phyloP scores from a whole-genome alignment of 148 eudicot genomes.

The Cornus controversa region DNA sequence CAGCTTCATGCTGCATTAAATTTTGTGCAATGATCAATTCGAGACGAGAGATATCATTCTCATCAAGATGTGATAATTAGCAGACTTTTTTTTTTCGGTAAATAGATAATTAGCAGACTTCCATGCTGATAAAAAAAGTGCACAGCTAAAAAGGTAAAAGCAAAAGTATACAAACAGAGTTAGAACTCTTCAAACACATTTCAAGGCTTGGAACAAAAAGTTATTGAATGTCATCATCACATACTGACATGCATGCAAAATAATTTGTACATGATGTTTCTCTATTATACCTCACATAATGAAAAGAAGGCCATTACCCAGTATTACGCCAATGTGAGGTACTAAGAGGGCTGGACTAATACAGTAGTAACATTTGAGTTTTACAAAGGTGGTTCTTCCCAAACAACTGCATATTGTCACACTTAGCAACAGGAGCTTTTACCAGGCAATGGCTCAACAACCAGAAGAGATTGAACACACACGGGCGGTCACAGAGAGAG shows the following conservation, averaged over 20 bases:
- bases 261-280: not conserved
- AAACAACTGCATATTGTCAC: no score
- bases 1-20: conserved; percentile 83
- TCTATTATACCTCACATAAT: not conserved
- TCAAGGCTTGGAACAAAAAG: not conserved
- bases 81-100: not conserved
- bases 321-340: not conserved
- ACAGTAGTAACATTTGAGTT: no score
- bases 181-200: not conserved
- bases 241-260: no score
- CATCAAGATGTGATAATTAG: not conserved
- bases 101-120: not conserved
- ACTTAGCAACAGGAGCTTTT: no score
- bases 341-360: not conserved
- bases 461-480: no score
- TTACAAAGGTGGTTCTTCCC: no score
- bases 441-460: no score
- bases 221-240: not conserved
- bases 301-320: no score
- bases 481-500: no score
- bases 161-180: not conserved
- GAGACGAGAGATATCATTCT: conserved; percentile 12
- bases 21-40: not conserved
- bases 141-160: not conserved
- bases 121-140: not conserved